phyloP scores from a whole-genome alignment of 148 eudicot species.

The Silene uniflora region DNA sequence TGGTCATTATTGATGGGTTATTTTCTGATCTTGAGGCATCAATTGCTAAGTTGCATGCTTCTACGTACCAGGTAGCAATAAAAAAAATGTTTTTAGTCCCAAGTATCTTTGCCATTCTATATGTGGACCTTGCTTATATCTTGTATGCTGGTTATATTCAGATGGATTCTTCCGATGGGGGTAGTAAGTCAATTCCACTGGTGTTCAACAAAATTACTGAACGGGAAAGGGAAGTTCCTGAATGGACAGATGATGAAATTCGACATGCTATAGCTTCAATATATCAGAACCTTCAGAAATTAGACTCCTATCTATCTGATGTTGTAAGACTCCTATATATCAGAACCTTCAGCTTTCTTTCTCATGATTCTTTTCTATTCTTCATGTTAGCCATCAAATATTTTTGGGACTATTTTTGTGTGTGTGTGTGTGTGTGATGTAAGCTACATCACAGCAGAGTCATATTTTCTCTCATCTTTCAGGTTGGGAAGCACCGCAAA shows the following conservation, averaged over 20 bases:
- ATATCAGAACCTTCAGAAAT: constrained; percentile 62
- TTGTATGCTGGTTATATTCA: constrained; percentile 27
- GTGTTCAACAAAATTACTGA: constrained; percentile 63
- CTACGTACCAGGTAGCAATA: constrained; percentile 44
- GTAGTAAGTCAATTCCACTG: constrained; percentile 40
- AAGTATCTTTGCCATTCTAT: not conserved
- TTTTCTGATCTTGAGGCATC: constrained; percentile 76
- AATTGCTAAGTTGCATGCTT: constrained; percentile 60
- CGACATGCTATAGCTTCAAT: constrained; percentile 61
- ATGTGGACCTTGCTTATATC: constrained; percentile 3
- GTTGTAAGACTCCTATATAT: constrained; percentile 44
- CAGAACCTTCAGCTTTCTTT: not conserved
- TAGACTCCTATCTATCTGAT: constrained; percentile 61
- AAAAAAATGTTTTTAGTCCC: not conserved
- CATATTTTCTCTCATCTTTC: constrained; percentile 17
- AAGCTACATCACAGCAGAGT: not conserved
- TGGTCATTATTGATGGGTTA: constrained; percentile 50
- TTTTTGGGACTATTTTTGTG: not conserved
- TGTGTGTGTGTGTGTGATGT: not conserved
- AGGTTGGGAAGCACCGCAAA: constrained; percentile 74
- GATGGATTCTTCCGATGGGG: constrained; percentile 59
- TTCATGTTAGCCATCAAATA: not conserved
- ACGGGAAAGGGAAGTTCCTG: constrained; percentile 54
- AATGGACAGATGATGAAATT: constrained; percentile 77
- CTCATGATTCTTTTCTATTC: not conserved